Evolutionary conservation across 2,329 filamentous ascomycete genomes (phyloP), one percentile per base, ranked within the genome.

Genomic region (Aspergillus sp.): DNA sequence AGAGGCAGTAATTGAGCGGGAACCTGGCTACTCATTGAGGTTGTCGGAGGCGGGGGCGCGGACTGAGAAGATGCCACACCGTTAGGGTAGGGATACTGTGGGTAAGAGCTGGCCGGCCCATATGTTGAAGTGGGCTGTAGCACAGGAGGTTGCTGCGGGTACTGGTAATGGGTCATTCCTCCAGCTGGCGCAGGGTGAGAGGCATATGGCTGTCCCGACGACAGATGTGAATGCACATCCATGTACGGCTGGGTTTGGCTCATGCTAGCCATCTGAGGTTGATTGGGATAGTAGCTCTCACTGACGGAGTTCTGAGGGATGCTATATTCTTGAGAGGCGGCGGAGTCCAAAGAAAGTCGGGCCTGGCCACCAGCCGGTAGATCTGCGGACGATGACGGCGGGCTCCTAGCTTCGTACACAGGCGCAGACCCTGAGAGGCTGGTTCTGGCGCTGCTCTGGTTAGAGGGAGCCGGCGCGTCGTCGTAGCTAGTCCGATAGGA

Each of bases 201-300:
- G 58, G 87, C 82, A 68, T 89, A 90, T 59, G 86, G 82, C 73
- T 90, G 90, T 60, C 88, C 88, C 65, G 87, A 85, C 67, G 90
- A 90, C 81, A 96, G 88, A 76, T 95, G 90, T 68, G 85, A 80
- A 72, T 88, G 84, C 70, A 95, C 92, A 75, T 96, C 95, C 87
- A 96, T 90, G 68, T 96, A 93, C 66, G 86, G 82, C 70, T 86
- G 85, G 68, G 84, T 84, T 76, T 89, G 88, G 79, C 96, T 96
- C 93, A 97, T 96, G 76, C 73, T 80, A 70, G 72, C 66, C 60
- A 74, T 67, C 53, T 74, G 70, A 39, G 66, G 70, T n/a, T 72
- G 70, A 41, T 65, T 68, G 31, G 70, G 68, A 64, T 79, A 79
- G 63, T 80, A 81, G 37, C 71, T 67, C 43, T 79, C 73, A 52